Evolutionary conservation across 139 green algal genomes (phyloP).

Genomic region (Haematococcus lacustris): DNA sequence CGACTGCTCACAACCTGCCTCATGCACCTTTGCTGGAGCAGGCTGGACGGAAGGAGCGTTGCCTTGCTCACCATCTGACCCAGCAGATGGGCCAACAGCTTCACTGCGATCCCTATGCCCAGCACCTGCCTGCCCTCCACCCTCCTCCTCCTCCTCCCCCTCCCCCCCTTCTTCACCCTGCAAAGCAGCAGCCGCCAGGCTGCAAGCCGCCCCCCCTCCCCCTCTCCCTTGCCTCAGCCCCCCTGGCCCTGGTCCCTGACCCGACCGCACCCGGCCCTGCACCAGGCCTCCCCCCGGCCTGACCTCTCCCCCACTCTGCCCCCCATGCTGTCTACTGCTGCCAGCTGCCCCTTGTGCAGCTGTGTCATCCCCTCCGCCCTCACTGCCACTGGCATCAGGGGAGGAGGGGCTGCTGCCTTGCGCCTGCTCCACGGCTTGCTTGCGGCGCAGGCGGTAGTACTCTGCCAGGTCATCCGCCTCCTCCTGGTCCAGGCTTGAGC

Average conservation of each 20-base stretch:
- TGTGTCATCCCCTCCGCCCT: constrained; percentile 15
- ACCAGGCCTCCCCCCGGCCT: neutral
- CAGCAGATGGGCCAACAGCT: neutral
- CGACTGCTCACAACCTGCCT: neutral
- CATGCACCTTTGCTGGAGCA: neutral
- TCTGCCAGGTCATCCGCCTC: constrained; percentile 56
- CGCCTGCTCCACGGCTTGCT: neutral
- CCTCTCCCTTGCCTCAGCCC: neutral
- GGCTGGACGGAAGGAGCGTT: too few species aligned
- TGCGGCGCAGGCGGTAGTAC: constrained; percentile 47
- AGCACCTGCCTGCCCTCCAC: too few species aligned
- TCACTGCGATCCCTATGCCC: too few species aligned
- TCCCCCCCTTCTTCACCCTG: neutral
- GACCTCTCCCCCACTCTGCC: neutral
- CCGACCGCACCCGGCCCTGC: constrained; percentile 6
- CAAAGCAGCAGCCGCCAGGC: neutral
- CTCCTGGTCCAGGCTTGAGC: constrained; percentile 41
- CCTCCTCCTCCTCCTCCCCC: neutral
- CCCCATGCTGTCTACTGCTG: neutral
- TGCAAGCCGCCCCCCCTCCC: neutral
- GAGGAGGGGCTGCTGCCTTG: neutral
- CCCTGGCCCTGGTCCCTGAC: neutral
- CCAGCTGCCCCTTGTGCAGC: too few species aligned
- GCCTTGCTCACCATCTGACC: neutral
- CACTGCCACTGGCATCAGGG: constrained; percentile 14